Evolutionary conservation across 371 early-diverging fungal genomes (phyloP).

Genomic region (Gilbertella persicaria): DNA sequence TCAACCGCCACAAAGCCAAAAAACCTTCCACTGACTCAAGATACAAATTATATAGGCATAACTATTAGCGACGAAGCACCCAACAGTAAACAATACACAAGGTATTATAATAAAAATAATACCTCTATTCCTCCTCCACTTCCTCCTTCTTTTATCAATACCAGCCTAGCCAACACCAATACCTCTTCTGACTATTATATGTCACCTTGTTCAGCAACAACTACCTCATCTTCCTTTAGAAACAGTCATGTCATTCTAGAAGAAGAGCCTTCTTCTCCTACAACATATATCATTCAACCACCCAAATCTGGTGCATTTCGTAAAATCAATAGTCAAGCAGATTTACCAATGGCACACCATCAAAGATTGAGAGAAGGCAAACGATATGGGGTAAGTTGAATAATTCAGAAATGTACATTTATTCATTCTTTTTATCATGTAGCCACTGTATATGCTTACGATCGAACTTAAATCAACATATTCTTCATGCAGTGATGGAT

Average conservation of each 20-base stretch:
- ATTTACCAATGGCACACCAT: conserved; percentile 28
- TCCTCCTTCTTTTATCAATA: too few relatives aligned
- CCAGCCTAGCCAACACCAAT: too few relatives aligned
- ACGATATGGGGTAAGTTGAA: conserved; percentile 22
- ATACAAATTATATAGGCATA: conserved; percentile 38
- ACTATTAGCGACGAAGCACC: conserved; percentile 29
- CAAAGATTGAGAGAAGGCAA: conserved; percentile 25
- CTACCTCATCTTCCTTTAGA: conserved; percentile 1
- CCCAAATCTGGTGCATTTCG: conserved; percentile 24
- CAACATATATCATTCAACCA: conserved; percentile 7
- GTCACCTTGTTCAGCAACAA: conserved; percentile 3
- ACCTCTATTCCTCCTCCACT: neutral
- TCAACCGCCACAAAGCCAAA: neutral
- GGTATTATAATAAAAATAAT: conserved; percentile 1
- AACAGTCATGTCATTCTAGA: conserved; percentile 5
- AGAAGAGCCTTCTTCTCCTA: conserved; percentile 9
- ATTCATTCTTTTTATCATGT: conserved; percentile 1
- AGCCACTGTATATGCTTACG: conserved; percentile 31
- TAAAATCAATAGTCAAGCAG: conserved; percentile 15
- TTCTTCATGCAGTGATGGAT: conserved; percentile 63
- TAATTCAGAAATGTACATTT: neutral
- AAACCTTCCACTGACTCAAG: conserved; percentile 7
- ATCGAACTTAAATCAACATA: conserved; percentile 30
- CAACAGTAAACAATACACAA: neutral
- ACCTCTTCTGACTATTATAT: neutral